phyloP scores from a whole-genome alignment of 2,329 filamentous ascomycete genomes.

The Sarocladiaceae sp. region DNA sequence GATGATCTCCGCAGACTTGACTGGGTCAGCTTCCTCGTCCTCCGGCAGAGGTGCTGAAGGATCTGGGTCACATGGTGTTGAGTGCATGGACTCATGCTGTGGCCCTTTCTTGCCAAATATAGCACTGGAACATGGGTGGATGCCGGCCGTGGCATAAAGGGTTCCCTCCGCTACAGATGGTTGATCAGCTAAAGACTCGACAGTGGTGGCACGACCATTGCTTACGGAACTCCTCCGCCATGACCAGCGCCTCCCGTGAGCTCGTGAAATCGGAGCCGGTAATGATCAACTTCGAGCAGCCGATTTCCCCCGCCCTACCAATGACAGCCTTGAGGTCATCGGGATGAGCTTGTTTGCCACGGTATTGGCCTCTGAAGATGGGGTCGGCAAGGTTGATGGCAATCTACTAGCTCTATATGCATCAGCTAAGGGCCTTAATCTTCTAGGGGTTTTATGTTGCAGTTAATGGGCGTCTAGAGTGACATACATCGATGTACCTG shows the following conservation, averaged over 20 bases:
- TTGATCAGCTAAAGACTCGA: background rate
- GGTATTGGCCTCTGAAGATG: slow-evolving; percentile 79
- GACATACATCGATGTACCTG: slow-evolving; percentile 56
- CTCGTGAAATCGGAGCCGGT: slow-evolving; percentile 84
- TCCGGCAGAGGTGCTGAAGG: slow-evolving; percentile 41
- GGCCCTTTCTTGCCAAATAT: slow-evolving; percentile 58
- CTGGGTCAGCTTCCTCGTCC: slow-evolving; percentile 37
- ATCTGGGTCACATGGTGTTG: slow-evolving; percentile 48
- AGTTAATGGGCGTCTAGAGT: background rate
- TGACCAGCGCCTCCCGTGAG: slow-evolving; percentile 64
- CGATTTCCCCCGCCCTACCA: slow-evolving; percentile 67
- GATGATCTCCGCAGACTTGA: slow-evolving; percentile 44
- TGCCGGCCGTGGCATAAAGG: slow-evolving; percentile 86
- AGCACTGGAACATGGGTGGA: slow-evolving; percentile 84
- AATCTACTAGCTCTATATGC: slow-evolving; percentile 45
- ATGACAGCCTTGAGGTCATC: slow-evolving; percentile 72
- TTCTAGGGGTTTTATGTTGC: slow-evolving; percentile 1
- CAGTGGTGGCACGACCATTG: slow-evolving; percentile 14
- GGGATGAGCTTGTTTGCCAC: slow-evolving; percentile 69
- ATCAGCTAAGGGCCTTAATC: slow-evolving; percentile 11
- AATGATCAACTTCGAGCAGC: slow-evolving; percentile 85
- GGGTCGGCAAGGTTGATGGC: slow-evolving; percentile 95
- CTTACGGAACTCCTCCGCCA: slow-evolving; percentile 70
- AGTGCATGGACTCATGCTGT: slow-evolving; percentile 35
- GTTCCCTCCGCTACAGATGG: slow-evolving; percentile 51